These are phyloP conservation scores for Lecanoromycetidae sp. DNA, from an alignment of 2,329 filamentous ascomycete genomes.

Conservation along the genomic window DNA sequence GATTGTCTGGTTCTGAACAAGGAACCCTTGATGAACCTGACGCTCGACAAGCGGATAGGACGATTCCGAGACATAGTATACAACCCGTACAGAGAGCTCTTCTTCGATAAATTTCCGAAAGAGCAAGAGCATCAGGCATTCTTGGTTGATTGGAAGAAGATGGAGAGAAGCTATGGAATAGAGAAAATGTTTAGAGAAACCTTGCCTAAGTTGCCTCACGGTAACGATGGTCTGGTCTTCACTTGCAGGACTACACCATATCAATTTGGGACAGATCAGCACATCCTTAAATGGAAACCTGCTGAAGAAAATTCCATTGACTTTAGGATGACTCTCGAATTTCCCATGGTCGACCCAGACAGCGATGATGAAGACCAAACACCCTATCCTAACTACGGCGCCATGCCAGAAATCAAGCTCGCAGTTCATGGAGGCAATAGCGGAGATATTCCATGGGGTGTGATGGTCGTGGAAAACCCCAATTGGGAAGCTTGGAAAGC, in stretches of 20 bases:
- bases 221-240: slow-evolving; percentile 94
- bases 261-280: slow-evolving; percentile 75
- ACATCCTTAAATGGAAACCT: slow-evolving; percentile 98
- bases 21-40: slow-evolving; percentile 61
- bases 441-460: slow-evolving; percentile 52
- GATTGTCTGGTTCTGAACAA: slow-evolving; percentile 78
- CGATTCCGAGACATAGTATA: slow-evolving; percentile 72
- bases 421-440: slow-evolving; percentile 53
- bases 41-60: slow-evolving; percentile 77
- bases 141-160: slow-evolving; percentile 72
- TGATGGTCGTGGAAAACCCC: slow-evolving; percentile 55
- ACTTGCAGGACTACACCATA: slow-evolving; percentile 85
- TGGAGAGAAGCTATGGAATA: slow-evolving; percentile 78
- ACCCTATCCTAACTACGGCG: slow-evolving; percentile 65
- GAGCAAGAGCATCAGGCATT: slow-evolving; percentile 64
- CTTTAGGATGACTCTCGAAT: slow-evolving; percentile 67
- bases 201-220: slow-evolving; percentile 72
- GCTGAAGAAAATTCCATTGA: slow-evolving; percentile 91
- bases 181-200: slow-evolving; percentile 86
- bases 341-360: slow-evolving; percentile 58
- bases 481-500: slow-evolving; percentile 79
- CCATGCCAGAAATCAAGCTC: slow-evolving; percentile 60
- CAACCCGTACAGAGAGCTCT: slow-evolving; percentile 62
- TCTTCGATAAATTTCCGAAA: slow-evolving; percentile 55
- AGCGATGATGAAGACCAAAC: slow-evolving; percentile 50